A percentile compares a stretch with the other conserved stretches of the same genome.
Evolutionary conservation across 179 eudicot species (phyloP).

Genomic region (Spinacia oleracea): DNA sequence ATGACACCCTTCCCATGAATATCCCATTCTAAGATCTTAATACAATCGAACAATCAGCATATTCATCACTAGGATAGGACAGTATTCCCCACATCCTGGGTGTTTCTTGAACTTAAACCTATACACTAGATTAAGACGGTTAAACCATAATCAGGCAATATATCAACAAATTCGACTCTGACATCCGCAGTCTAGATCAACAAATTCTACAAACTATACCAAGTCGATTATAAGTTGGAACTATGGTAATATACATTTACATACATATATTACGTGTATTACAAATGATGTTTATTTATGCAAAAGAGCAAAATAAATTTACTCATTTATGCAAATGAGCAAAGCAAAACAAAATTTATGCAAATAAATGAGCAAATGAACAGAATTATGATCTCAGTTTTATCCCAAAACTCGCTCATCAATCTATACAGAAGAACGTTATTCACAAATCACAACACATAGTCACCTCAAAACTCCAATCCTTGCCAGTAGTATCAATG

Average conservation of each 20-base stretch:
- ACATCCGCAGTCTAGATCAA: not conserved
- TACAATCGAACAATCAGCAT: not conserved
- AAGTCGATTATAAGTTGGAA: not conserved
- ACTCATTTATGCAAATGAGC: too few relatives aligned
- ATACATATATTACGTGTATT: not conserved
- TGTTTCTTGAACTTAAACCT: not conserved
- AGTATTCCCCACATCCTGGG: not conserved
- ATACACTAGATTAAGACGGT: not conserved
- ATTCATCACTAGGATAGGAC: not conserved
- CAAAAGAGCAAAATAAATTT: too few relatives aligned
- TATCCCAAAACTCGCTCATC: too few relatives aligned
- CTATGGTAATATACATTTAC: not conserved
- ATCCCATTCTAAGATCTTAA: not conserved
- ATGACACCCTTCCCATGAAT: not conserved
- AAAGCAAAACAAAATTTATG: too few relatives aligned
- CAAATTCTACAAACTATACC: not conserved
- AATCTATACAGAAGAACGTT: too few relatives aligned
- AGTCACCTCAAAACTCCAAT: too few relatives aligned
- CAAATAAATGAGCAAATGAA: too few relatives aligned
- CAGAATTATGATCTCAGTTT: too few relatives aligned
- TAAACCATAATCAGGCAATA: not conserved
- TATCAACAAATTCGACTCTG: not conserved
- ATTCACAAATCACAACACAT: too few relatives aligned
- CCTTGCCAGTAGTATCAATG: too few relatives aligned
- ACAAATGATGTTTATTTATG: too few relatives aligned